Evolutionary conservation across 768 basidiomycete species (phyloP), one percentile per base, ranked within the genome.

Genomic region (Trametes sanguinea): DNA sequence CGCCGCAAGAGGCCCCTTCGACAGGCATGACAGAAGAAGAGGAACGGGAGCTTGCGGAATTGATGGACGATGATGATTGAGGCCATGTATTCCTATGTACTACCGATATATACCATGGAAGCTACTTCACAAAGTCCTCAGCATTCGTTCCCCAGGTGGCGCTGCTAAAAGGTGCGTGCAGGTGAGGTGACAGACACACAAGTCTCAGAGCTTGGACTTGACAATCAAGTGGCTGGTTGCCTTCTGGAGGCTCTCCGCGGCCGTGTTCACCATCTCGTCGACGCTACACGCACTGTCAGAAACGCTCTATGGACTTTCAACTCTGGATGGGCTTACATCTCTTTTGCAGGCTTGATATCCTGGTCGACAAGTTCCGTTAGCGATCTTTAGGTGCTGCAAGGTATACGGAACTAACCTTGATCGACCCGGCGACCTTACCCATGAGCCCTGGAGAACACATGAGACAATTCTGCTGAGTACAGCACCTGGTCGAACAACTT

Each of bases 301-400:
- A 14, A 22, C 22, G 22, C 22, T 22, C 22, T 22, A 22, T 22
- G 22, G 1, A 22, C 22, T 22, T 22, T 1, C 22, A 22, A 22
- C 22, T 22, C 22, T 22, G 22, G 22, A 22, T 22, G 22, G 22
- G 22, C 86, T 73, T 67, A 90, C 89, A 95, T 95, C 61, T 84
- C 83, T 72, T 88, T 90, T 4, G 94, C 94, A 1, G 92, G 87
- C 71, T 91, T 89, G 71, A 95, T 85, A 46, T 93, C 90, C 84
- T 86, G 54, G 35, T 22, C 22, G 22, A 22, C 8, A 51, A 33
- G 50, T 66, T 29, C 6, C 6, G 42, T 54, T 30, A 54, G 54
- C 43, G 35, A 14, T 3, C 3, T 22, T 22, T 22, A 22, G 22
- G 22, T 22, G 22, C 29, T 44, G 7, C 14, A 1, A 13, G 4